These are phyloP conservation scores for Paecilomyces sp. DNA, from an alignment of 2,329 filamentous ascomycete species.

Conservation along the genomic window DNA sequence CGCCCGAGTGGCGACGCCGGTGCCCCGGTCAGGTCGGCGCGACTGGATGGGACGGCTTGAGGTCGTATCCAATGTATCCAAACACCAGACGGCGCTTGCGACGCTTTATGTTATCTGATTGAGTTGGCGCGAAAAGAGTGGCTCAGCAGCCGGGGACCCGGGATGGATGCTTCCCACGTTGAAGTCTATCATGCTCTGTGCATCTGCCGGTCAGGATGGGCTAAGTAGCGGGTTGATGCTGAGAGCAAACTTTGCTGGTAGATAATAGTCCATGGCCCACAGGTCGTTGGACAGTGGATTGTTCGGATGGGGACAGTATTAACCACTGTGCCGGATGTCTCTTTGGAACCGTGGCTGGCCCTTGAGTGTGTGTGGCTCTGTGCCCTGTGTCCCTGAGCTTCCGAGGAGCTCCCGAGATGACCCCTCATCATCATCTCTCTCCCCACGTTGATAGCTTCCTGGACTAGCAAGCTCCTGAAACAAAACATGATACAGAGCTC, in stretches of 20 bases:
- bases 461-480: background rate
- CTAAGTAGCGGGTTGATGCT: background rate
- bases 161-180: background rate
- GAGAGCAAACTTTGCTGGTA: background rate
- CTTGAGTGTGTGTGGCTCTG: background rate
- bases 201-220: background rate
- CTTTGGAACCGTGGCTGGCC: background rate
- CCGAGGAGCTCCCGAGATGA: background rate
- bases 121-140: background rate
- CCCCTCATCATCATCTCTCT: background rate
- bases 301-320: background rate
- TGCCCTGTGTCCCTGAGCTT: background rate
- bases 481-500: background rate
- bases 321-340: background rate
- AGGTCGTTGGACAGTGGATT: background rate
- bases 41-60: background rate
- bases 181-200: background rate
- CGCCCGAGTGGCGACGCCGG: background rate
- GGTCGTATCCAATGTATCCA: background rate
- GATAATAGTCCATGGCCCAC: background rate
- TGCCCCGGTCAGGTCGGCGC: background rate
- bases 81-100: background rate
- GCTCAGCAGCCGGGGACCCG: background rate
- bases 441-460: background rate
- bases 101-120: background rate